Evolutionary conservation across 768 basidiomycete genomes (phyloP).

Genomic region (Hericium coralloides): DNA sequence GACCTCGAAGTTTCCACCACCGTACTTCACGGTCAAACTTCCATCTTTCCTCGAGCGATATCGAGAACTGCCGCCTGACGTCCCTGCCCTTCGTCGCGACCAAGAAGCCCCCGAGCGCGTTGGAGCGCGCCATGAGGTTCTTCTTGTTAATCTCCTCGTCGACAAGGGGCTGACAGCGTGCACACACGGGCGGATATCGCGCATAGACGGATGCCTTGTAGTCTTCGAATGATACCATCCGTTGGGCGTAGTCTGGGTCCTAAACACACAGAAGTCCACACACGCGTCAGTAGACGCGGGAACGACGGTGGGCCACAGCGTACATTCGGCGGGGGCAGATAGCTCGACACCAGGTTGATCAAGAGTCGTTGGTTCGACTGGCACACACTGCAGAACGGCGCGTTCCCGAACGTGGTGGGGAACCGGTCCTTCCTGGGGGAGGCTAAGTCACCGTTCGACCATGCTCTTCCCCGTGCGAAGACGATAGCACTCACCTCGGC

Average conservation of each 20-base stretch:
- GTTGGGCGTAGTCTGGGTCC: conserved; percentile 64
- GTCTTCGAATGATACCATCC: conserved; percentile 54
- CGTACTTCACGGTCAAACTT: conserved; percentile 40
- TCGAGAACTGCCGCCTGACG: conserved; percentile 39
- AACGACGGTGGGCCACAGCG: background rate
- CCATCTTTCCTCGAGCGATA: conserved; percentile 31
- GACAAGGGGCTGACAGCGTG: conserved; percentile 63
- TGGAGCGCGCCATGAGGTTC: conserved; percentile 74
- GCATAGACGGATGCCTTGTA: conserved; percentile 68
- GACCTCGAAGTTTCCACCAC: conserved; percentile 64
- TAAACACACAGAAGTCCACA: conserved; percentile 29
- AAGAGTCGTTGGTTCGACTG: conserved; percentile 89
- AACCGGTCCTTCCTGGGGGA: conserved; percentile 63
- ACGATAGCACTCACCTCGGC: conserved; percentile 45
- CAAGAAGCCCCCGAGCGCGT: conserved; percentile 66
- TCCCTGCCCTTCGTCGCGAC: conserved; percentile 59
- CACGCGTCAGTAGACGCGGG: conserved; percentile 31
- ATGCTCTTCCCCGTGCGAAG: background rate
- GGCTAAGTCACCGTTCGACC: conserved; percentile 28
- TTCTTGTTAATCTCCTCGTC: conserved; percentile 74
- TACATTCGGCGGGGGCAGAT: conserved; percentile 59
- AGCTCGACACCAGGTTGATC: conserved; percentile 81
- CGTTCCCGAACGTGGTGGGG: conserved; percentile 47
- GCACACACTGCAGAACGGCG: conserved; percentile 80
- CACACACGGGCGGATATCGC: conserved; percentile 86